A percentile compares a stretch with the other conserved stretches of the same genome.
phyloP scores from a whole-genome alignment of 306 rosid genomes.

The Prinsepia uniflora region DNA sequence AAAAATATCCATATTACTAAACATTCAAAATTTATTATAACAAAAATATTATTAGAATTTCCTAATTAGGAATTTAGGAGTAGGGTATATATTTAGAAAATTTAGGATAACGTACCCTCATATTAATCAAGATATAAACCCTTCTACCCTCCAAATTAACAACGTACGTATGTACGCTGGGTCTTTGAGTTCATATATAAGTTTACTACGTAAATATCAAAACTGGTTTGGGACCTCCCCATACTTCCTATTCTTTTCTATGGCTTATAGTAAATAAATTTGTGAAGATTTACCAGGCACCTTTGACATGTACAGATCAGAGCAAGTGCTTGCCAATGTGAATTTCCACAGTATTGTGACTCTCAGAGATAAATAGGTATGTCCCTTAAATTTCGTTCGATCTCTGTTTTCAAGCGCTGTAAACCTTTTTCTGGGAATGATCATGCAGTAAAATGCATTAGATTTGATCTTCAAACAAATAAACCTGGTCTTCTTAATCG shows the following conservation, averaged over 20 bases:
- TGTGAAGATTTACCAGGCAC: not conserved
- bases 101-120: too few species aligned
- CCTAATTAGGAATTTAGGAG: not conserved
- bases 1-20: not conserved
- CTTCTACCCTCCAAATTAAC: not conserved
- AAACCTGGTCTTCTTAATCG: too few species aligned
- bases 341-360: conserved; percentile 59
- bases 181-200: not conserved
- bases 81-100: too few species aligned
- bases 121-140: not conserved
- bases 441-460: not conserved
- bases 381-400: not conserved
- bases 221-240: not conserved
- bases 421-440: not conserved
- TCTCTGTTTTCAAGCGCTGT: not conserved
- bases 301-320: conserved; percentile 47
- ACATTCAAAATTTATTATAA: conserved; percentile 2
- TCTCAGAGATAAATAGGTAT: conserved; percentile 38
- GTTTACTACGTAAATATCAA: not conserved
- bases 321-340: conserved; percentile 61
- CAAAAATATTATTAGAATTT: not conserved
- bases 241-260: not conserved
- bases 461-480: not conserved
- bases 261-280: not conserved
- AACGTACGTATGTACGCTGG: too few species aligned